These are phyloP conservation scores for Chamaecrista fasciculata DNA, from an alignment of 306 rosid species.

Conservation along the genomic window DNA sequence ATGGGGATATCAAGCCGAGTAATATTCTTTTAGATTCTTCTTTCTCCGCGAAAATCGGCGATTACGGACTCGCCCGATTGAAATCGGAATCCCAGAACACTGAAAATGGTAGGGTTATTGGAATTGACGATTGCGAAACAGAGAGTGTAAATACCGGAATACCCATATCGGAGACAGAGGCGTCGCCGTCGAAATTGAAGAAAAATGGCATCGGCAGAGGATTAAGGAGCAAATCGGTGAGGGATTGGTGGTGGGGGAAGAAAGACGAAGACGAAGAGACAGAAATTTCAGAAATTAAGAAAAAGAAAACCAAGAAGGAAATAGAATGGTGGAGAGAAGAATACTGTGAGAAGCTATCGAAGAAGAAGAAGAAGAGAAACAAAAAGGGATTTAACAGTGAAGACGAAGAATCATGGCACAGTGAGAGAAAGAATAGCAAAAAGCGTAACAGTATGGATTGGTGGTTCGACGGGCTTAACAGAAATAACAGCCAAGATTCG, in stretches of 20 bases:
- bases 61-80: conserved; percentile 83
- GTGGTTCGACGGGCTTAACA: conserved; percentile 69
- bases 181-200: conserved; percentile 4
- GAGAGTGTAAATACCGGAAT: conserved; percentile 57
- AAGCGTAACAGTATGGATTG: conserved; percentile 57
- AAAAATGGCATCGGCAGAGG: conserved; percentile 25
- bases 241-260: conserved; percentile 65
- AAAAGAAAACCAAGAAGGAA: conserved; percentile 49
- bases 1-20: conserved; percentile 92
- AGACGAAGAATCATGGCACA: conserved; percentile 47
- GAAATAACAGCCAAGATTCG: conserved; percentile 54
- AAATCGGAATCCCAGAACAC: conserved; percentile 41
- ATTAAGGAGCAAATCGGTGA: conserved; percentile 31
- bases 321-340: conserved; percentile 97
- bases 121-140: conserved; percentile 63
- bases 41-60: conserved; percentile 66
- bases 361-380: conserved; percentile 45
- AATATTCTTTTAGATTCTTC: conserved; percentile 58
- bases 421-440: conserved; percentile 43
- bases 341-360: conserved; percentile 62
- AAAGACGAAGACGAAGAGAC: conserved; percentile 34
- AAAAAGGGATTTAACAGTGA: conserved; percentile 36
- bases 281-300: neutral
- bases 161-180: conserved; percentile 35
- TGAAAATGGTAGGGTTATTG: conserved; percentile 38